phyloP scores from a whole-genome alignment of 306 rosid species.

The Coriaria nepalensis region DNA sequence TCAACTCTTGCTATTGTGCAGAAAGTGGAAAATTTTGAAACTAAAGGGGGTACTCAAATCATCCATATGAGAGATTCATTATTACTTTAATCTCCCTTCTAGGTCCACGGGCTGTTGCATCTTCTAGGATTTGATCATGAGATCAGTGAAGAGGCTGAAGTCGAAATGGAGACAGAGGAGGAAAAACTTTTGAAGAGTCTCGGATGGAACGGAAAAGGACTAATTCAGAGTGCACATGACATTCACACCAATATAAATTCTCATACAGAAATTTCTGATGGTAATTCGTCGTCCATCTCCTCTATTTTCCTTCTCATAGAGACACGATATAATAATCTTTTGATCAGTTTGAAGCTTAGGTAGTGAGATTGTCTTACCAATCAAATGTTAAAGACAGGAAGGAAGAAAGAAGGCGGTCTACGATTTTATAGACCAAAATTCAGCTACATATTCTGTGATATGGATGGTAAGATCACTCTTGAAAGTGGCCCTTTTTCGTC shows the following conservation, averaged over 20 bases:
- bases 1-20: neutral
- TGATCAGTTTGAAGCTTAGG: slow-evolving; percentile 14
- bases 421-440: slow-evolving; percentile 77
- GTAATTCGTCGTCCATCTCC: slow-evolving; percentile 18
- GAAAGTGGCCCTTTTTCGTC: neutral
- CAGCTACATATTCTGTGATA: slow-evolving; percentile 82
- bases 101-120: slow-evolving; percentile 94
- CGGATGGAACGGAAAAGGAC: slow-evolving; percentile 83
- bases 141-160: slow-evolving; percentile 71
- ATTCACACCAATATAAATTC: slow-evolving; percentile 28
- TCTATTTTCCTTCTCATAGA: neutral
- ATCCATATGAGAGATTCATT: slow-evolving; percentile 2
- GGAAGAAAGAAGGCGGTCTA: slow-evolving; percentile 73
- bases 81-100: slow-evolving; percentile 11
- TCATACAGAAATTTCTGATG: slow-evolving; percentile 29
- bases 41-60: neutral
- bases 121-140: slow-evolving; percentile 89
- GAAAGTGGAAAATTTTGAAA: neutral
- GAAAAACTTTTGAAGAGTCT: slow-evolving; percentile 56
- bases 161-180: slow-evolving; percentile 87
- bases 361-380: slow-evolving; percentile 37
- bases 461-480: slow-evolving; percentile 64
- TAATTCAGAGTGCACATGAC: slow-evolving; percentile 63
- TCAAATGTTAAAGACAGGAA: slow-evolving; percentile 80
- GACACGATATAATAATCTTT: neutral